Evolutionary conservation across 1,139 yeast species (phyloP), one percentile per base, ranked within the genome.

Genomic region (Blastobotrys niveus): DNA sequence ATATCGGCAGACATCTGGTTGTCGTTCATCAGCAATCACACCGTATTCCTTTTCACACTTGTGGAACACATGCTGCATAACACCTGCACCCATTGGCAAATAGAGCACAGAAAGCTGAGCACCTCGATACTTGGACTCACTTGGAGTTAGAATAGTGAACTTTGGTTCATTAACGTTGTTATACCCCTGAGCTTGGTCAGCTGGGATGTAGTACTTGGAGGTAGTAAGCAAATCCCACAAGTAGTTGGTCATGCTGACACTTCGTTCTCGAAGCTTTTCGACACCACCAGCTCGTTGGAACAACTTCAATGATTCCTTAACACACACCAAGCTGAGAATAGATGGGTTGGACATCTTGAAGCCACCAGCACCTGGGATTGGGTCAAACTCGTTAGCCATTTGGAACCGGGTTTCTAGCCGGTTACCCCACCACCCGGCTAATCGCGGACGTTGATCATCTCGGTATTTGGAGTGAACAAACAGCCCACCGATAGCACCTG

Each of bases 341-440:
- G 89, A 79, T 1, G 96, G 96, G 63, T 89, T 89, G n/a, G 95
- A 84, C 67, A 88, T 94, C 54, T 95, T 73, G 63, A 80, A 89
- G 0, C 95, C 93, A 21, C 84, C 70, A 0, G 96, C 97, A 21
- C 93, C 83, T 10, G 73, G 69, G 26, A 84, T 82, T 0, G 96
- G 95, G 49, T 81, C 82, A 54, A 87, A 89, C 36, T 70, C 61
- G 58, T 84, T 93, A 47, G 74, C 63, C 97, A 89, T 89, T 54
- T 80, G 72, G 62, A 89, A 89, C 49, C 96, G 68, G 26, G 77
- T 79, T 1, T 58, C 54, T 0, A 81, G 68, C 53, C 83, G 78
- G 59, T 86, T 88, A 0, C 96, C 96, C 96, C 97, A 89, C 97
- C 97, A 89, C 1, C 97, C 97, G 0, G 96, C 95, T 45, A 85